Evolutionary conservation across 257 asterid genomes (phyloP).

Genomic region (Salvia hispanica): DNA sequence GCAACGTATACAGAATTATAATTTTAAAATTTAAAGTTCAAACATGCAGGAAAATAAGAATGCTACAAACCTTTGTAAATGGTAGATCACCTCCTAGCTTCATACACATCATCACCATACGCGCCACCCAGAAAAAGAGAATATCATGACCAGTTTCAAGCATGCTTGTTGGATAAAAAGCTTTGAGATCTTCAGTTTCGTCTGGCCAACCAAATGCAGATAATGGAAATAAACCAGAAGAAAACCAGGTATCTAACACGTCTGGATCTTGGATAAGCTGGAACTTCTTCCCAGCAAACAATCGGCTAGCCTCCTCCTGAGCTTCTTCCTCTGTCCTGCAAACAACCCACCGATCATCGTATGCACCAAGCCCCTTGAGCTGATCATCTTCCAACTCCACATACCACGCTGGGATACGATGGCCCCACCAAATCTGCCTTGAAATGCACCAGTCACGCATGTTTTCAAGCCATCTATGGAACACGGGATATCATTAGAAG

Average conservation of each 20-base stretch:
- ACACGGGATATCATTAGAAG: slow-evolving; percentile 22
- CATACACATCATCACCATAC: slow-evolving; percentile 97
- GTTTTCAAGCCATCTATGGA: slow-evolving; percentile 93
- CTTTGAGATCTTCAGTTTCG: slow-evolving; percentile 68
- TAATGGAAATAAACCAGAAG: slow-evolving; percentile 87
- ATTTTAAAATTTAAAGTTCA: not conserved
- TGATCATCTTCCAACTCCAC: slow-evolving; percentile 70
- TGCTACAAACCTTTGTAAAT: slow-evolving; percentile 65
- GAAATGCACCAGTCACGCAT: slow-evolving; percentile 98
- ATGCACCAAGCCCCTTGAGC: slow-evolving; percentile 66
- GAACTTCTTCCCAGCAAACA: slow-evolving; percentile 62
- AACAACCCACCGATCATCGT: slow-evolving; percentile 79
- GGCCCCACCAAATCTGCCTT: slow-evolving; percentile 99
- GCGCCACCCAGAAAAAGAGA: slow-evolving; percentile 97
- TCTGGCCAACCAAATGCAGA: slow-evolving; percentile 97
- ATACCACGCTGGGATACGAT: slow-evolving; percentile 94
- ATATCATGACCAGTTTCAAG: slow-evolving; percentile 97
- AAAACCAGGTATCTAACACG: slow-evolving; percentile 97
- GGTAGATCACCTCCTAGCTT: slow-evolving; percentile 96
- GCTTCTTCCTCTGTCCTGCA: slow-evolving; percentile 79
- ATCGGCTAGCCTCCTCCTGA: slow-evolving; percentile 54
- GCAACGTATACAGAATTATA: slow-evolving; percentile 22
- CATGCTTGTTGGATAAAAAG: slow-evolving; percentile 87
- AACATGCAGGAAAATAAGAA: not conserved
- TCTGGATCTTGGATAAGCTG: slow-evolving; percentile 84